Evolutionary conservation across 2,329 filamentous ascomycete genomes (phyloP).

Genomic region (Nothomitra cinnamomea): DNA sequence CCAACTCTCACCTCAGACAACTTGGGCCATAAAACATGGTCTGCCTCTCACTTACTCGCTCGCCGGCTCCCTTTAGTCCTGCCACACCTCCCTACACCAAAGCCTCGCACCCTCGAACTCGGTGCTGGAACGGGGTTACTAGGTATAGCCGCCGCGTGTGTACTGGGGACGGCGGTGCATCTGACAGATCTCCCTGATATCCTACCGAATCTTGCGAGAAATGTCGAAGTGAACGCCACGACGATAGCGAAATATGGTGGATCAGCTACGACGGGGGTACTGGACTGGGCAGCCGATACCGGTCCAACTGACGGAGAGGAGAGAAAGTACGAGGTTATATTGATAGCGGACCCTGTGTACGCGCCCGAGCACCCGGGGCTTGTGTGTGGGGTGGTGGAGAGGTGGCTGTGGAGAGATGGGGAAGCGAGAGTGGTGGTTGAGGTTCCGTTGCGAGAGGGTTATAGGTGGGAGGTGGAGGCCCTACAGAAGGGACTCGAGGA

Average conservation of each 20-base stretch:
- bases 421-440: too few species aligned
- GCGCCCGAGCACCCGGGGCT: constrained; percentile 65
- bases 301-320: constrained; percentile 4
- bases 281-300: constrained; percentile 46
- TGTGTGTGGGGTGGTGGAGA: constrained; percentile 34
- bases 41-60: constrained; percentile 72
- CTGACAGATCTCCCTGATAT: constrained; percentile 79
- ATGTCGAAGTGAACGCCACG: constrained; percentile 46
- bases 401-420: too few species aligned
- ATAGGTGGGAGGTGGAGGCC: constrained; percentile 34
- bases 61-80: constrained; percentile 41
- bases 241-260: constrained; percentile 25
- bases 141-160: constrained; percentile 63
- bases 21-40: constrained; percentile 90
- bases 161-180: constrained; percentile 48
- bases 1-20: constrained; percentile 78
- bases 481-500: constrained; percentile 45
- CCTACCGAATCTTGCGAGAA: constrained; percentile 60
- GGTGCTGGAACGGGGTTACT: constrained; percentile 86
- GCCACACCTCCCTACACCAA: constrained; percentile 16
- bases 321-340: constrained; percentile 43
- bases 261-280: constrained; percentile 37
- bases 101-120: constrained; percentile 44
- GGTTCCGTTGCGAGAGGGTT: too few species aligned
- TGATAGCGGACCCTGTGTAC: constrained; percentile 79